Conservation (phyloP, 164 flowering plant genomes). For the Tetrastigma voinierianum region DNA sequence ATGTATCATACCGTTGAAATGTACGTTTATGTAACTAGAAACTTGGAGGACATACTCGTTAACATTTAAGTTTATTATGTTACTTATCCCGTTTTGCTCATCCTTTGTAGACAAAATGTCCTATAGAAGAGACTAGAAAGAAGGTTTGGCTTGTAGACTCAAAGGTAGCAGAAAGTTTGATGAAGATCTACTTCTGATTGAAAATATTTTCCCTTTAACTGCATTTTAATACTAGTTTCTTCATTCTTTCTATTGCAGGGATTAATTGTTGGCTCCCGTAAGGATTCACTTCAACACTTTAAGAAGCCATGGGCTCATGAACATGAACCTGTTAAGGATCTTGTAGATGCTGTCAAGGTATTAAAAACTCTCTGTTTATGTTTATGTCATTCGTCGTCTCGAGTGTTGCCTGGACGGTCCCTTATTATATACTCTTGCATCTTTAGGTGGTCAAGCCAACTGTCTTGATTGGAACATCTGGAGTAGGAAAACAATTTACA, state of each 20-base stretch:
- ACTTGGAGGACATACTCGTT: neutral
- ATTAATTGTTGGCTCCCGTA: constrained; percentile 61
- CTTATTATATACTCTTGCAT: constrained; percentile 3
- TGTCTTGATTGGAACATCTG: constrained; percentile 81
- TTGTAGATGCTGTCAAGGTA: constrained; percentile 70
- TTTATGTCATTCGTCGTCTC: neutral
- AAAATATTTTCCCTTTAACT: neutral
- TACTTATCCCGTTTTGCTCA: neutral
- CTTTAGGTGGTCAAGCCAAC: constrained; percentile 79
- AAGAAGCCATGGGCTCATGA: constrained; percentile 95
- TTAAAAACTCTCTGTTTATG: neutral
- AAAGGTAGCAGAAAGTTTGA: constrained; percentile 46
- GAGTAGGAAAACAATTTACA: constrained; percentile 77
- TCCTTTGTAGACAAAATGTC: constrained; percentile 58
- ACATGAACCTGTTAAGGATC: constrained; percentile 53
- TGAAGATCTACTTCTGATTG: neutral
- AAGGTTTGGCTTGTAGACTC: constrained; percentile 96
- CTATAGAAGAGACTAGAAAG: constrained; percentile 79
- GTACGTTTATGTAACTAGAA: neutral
- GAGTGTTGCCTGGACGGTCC: neutral
- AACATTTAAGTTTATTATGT: neutral
- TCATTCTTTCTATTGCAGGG: constrained; percentile 40
- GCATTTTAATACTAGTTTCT: neutral
- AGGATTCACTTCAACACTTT: constrained; percentile 67
- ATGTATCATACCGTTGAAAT: neutral